Percentiles rank a stretch among this genome's conserved stretches.
Evolutionary conservation across 1,284 basidiomycete genomes (phyloP).

Genomic region (Cystobasidium slooffiae): DNA sequence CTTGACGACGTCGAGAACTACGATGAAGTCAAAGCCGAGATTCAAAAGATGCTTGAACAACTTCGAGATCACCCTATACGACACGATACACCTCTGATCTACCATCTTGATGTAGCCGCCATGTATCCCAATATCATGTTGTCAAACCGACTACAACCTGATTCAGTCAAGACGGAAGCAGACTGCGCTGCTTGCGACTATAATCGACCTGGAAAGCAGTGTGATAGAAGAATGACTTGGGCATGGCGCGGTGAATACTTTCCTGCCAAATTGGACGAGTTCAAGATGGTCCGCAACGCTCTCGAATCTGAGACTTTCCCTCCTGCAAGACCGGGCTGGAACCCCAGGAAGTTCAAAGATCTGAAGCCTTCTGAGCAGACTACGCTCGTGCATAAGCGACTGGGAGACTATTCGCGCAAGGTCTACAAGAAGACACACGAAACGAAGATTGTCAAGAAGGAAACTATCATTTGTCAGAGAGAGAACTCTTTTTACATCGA

Average conservation of each 20-base stretch:
- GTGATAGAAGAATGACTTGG: slow-evolving; percentile 94
- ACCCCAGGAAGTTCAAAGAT: slow-evolving; percentile 81
- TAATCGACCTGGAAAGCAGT: slow-evolving; percentile 93
- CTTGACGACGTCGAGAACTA: slow-evolving; percentile 93
- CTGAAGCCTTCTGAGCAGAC: slow-evolving; percentile 86
- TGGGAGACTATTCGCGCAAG: slow-evolving; percentile 97
- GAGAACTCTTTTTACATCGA: slow-evolving; percentile 99
- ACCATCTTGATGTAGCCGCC: slow-evolving; percentile 97
- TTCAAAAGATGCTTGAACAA: slow-evolving; percentile 76
- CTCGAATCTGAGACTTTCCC: slow-evolving; percentile 94
- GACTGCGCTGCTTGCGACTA: slow-evolving; percentile 98
- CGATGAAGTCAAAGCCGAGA: slow-evolving; percentile 83
- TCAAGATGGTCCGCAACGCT: slow-evolving; percentile 98
- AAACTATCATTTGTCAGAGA: slow-evolving; percentile 94
- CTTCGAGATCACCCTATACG: slow-evolving; percentile 91
- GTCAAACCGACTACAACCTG: slow-evolving; percentile 96
- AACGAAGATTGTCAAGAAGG: slow-evolving; percentile 90
- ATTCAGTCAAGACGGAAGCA: slow-evolving; percentile 95
- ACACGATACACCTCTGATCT: slow-evolving; percentile 91
- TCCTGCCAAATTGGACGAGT: slow-evolving; percentile 95
- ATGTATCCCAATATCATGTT: slow-evolving; percentile 99
- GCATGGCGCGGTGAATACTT: slow-evolving; percentile 99
- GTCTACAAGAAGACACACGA: slow-evolving; percentile 99
- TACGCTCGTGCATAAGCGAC: slow-evolving; percentile 89
- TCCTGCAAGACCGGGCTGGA: slow-evolving; percentile 71